phyloP scores from a whole-genome alignment of 768 basidiomycete species.

The Coprinopsis sp. region DNA sequence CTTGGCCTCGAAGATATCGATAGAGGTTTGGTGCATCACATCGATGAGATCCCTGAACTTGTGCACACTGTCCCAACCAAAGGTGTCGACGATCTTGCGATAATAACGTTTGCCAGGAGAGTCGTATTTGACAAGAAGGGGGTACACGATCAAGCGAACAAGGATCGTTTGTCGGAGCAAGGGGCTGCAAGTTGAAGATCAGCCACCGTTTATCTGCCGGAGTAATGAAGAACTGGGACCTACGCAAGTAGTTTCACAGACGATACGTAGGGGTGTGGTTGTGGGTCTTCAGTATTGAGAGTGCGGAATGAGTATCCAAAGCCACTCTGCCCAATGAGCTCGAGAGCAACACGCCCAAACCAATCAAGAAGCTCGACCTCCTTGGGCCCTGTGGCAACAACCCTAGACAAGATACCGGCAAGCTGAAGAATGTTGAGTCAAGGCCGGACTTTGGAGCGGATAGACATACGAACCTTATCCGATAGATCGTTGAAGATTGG shows the following conservation, averaged over 20 bases:
- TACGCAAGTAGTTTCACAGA: slow-evolving; percentile 30
- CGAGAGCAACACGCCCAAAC: slow-evolving; percentile 40
- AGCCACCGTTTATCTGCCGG: neutral
- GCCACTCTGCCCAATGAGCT: slow-evolving; percentile 44
- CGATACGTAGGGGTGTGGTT: slow-evolving; percentile 24
- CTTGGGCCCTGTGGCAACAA: neutral
- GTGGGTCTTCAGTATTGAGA: slow-evolving; percentile 25
- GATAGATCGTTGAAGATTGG: slow-evolving; percentile 31
- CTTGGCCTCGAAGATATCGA: slow-evolving; percentile 34
- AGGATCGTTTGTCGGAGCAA: slow-evolving; percentile 15
- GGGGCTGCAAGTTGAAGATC: neutral
- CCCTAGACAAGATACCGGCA: neutral
- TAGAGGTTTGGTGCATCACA: slow-evolving; percentile 31
- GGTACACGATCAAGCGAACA: slow-evolving; percentile 6
- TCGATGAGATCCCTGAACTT: slow-evolving; percentile 28
- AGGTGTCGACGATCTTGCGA: slow-evolving; percentile 26
- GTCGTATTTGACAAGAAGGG: neutral
- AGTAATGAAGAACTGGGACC: slow-evolving; percentile 6
- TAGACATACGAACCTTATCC: slow-evolving; percentile 18
- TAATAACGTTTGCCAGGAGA: slow-evolving; percentile 20
- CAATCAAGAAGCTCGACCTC: slow-evolving; percentile 29
- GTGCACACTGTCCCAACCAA: slow-evolving; percentile 28
- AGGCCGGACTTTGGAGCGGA: neutral
- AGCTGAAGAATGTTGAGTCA: neutral
- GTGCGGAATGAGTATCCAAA: slow-evolving; percentile 38